These are phyloP conservation scores for Hypericum androsaemum DNA, from an alignment of 345 rosid species.

Conservation along the genomic window DNA sequence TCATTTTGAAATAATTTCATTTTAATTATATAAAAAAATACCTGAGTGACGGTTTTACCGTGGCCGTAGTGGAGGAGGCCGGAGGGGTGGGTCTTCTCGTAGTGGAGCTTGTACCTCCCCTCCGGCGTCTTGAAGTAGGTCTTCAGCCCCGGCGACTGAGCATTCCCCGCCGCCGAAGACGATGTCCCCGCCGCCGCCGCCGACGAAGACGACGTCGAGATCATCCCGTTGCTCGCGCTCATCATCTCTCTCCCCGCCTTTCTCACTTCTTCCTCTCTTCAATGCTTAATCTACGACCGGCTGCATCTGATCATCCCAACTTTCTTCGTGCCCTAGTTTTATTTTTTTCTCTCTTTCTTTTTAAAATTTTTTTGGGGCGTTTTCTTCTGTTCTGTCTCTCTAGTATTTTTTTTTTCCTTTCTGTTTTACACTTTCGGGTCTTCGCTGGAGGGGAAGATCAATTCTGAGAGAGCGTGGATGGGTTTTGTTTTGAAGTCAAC, in stretches of 20 bases:
- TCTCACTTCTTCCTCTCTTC: not conserved
- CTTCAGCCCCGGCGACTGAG: conserved; percentile 83
- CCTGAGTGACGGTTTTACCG: conserved; percentile 98
- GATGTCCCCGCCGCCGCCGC: conserved; percentile 12
- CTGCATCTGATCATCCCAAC: conserved; percentile 58
- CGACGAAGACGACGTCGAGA: conserved; percentile 61
- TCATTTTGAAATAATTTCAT: too few relatives aligned
- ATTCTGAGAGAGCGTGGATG: too few relatives aligned
- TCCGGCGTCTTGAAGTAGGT: conserved; percentile 97
- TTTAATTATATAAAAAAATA: not conserved
- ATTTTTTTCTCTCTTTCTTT: too few relatives aligned
- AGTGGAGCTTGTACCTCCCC: conserved; percentile 94
- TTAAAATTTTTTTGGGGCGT: too few relatives aligned
- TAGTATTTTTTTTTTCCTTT: too few relatives aligned
- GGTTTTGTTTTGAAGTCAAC: too few relatives aligned
- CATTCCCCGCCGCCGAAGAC: conserved; percentile 16
- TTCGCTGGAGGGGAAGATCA: too few relatives aligned
- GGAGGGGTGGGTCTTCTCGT: conserved; percentile 89
- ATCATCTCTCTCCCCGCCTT: conserved; percentile 41
- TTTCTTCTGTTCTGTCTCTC: too few relatives aligned
- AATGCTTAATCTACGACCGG: conserved; percentile 10
- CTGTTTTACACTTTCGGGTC: too few relatives aligned
- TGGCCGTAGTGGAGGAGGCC: conserved; percentile 93
- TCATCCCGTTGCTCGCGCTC: conserved; percentile 80
- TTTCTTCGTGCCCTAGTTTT: too few relatives aligned